Percentiles rank a stretch among this genome's conserved stretches.
phyloP scores from a whole-genome alignment of 129 eudicot genomes.

The Helianthus annuus region DNA sequence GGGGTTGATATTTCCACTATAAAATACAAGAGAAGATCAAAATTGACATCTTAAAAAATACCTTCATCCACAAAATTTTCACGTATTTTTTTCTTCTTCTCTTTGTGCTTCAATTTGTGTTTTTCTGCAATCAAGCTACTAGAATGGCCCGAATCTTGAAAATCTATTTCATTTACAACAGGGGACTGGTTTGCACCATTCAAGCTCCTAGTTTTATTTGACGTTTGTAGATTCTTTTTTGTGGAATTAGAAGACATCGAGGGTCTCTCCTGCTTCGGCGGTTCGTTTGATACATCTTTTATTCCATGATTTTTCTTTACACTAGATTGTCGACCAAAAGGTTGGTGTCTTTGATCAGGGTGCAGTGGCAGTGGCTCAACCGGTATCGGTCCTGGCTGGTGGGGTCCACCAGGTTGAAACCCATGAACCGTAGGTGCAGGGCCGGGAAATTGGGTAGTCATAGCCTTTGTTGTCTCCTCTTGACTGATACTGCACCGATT shows the following conservation, averaged over 20 bases:
- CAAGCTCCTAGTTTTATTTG: slow-evolving; percentile 45
- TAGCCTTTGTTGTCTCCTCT: slow-evolving; percentile 76
- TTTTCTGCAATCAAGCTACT: slow-evolving; percentile 49
- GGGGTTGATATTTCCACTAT: not conserved
- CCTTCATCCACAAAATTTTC: slow-evolving; percentile 60
- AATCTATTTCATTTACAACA: slow-evolving; percentile 39
- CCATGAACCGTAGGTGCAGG: slow-evolving; percentile 42
- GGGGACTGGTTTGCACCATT: slow-evolving; percentile 48
- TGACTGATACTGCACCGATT: slow-evolving; percentile 72
- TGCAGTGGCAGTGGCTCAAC: slow-evolving; percentile 33
- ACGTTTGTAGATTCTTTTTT: slow-evolving; percentile 51
- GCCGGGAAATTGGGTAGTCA: slow-evolving; percentile 53
- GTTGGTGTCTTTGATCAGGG: slow-evolving; percentile 46
- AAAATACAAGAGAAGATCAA: slow-evolving; percentile 10
- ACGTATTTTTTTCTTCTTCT: slow-evolving; percentile 42
- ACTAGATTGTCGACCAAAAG: slow-evolving; percentile 41
- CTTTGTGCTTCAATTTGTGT: slow-evolving; percentile 42
- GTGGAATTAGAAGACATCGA: slow-evolving; percentile 43
- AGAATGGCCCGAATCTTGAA: slow-evolving; percentile 54
- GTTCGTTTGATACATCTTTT: slow-evolving; percentile 44
- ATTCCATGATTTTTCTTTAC: slow-evolving; percentile 55
- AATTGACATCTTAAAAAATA: slow-evolving; percentile 24
- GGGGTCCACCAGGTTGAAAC: slow-evolving; percentile 35
- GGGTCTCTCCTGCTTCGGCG: slow-evolving; percentile 39
- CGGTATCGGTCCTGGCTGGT: slow-evolving; percentile 38